Base-by-base conservation (phyloP, 352 stramenopile genomes). In the Aphanomyces astaci region DNA sequence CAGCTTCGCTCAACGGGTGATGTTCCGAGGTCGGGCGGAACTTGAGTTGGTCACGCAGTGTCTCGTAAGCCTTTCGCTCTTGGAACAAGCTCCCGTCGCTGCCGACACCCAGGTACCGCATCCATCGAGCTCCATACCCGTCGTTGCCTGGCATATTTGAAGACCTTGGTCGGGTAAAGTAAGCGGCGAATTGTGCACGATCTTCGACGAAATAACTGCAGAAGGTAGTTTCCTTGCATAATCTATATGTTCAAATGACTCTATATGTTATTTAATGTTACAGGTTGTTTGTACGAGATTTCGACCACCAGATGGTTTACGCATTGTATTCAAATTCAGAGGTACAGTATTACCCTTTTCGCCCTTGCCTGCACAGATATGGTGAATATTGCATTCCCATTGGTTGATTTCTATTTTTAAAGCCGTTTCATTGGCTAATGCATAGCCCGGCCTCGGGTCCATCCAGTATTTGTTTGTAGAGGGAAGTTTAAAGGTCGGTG, bases 1-100 rank as follows among this genome's bases (percentile, higher is more conserved):
- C 48, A 22, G 33, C 60, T n/a, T 66, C 60, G 48, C 60, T 66
- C 27, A 66, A 28, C n/a, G 60, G 60, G 32, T 66, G 60, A 28
- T 59, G 48, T 4, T 45, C 60, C 13, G 31, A 49, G 7, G 36
- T 53, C 4, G 36, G 36, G 27, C 40, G 33, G 60, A 66, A 66
- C 32, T 66, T 45, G 17, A 66, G 33, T 22, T 49, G 36, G 3
- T 66, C 48, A 28, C 60, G 43, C 30, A 66, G 28, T 19, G 28
- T 66, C 31, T 66, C 60, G 32, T 66, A 66, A 4, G 36, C 27
- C 48, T 66, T 66, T 39, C 60, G 24, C 28, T 66, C 40, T n/a
- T 53, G 27, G 22, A 39, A 59, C 22, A 32, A 15, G 15, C 11
- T 30, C n/a, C 30, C 60, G 7, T 40, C 33, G 32, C n/a, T 56